These are phyloP conservation scores for Saccharomycopsis fermentans DNA, from an alignment of 805 yeast species.

Conservation along the genomic window DNA sequence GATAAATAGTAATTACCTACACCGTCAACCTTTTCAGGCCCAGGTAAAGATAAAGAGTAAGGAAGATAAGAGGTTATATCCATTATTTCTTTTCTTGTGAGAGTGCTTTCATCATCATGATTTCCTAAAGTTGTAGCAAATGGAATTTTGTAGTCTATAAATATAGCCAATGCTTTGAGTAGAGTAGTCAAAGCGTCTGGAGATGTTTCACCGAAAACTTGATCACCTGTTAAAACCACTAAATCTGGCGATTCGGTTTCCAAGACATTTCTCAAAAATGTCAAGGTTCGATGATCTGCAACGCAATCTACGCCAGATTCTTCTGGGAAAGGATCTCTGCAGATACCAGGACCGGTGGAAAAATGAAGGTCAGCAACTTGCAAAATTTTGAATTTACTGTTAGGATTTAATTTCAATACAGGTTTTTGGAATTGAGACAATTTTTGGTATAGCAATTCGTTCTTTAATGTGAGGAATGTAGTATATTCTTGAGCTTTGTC, in stretches of 20 bases:
- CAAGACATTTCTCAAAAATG: slow-evolving; percentile 51
- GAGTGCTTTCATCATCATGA: slow-evolving; percentile 84
- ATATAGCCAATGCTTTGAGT: slow-evolving; percentile 66
- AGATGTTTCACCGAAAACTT: slow-evolving; percentile 67
- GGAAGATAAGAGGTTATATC: slow-evolving; percentile 49
- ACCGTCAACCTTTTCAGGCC: slow-evolving; percentile 66
- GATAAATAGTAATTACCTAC: slow-evolving; percentile 68
- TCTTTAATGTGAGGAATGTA: slow-evolving; percentile 11
- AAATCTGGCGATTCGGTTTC: slow-evolving; percentile 76
- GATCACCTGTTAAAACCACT: slow-evolving; percentile 87
- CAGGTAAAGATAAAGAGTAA: slow-evolving; percentile 47
- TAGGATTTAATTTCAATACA: slow-evolving; percentile 28
- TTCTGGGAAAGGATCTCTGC: slow-evolving; percentile 64
- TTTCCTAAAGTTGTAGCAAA: slow-evolving; percentile 84
- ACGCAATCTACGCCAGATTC: slow-evolving; percentile 40
- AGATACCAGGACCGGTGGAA: slow-evolving; percentile 72
- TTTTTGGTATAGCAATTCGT: slow-evolving; percentile 1
- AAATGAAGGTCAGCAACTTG: slow-evolving; percentile 91
- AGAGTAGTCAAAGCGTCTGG: slow-evolving; percentile 78
- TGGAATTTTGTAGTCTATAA: slow-evolving; percentile 60
- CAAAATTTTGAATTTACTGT: slow-evolving; percentile 59
- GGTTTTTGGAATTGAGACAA: slow-evolving; percentile 20
- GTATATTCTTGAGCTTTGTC: slow-evolving; percentile 12
- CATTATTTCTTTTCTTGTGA: slow-evolving; percentile 54
- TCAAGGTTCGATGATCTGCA: slow-evolving; percentile 67